Conservation (phyloP, 768 basidiomycete species). For the Suillus hirtellus region DNA sequence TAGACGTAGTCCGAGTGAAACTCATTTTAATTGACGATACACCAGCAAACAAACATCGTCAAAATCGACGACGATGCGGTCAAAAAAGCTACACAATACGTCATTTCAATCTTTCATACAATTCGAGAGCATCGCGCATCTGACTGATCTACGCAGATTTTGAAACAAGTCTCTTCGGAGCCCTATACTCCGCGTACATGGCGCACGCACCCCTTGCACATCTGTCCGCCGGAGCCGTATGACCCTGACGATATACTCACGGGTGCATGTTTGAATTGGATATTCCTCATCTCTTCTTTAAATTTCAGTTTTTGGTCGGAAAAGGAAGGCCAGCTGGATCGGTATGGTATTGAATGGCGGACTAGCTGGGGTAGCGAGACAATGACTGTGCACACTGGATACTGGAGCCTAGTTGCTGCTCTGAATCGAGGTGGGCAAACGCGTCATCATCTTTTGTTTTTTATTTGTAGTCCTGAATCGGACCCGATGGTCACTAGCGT, state of each 20-base stretch:
- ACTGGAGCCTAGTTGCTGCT: slow-evolving; percentile 85
- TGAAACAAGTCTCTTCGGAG: slow-evolving; percentile 54
- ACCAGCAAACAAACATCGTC: slow-evolving; percentile 61
- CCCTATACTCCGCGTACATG: slow-evolving; percentile 80
- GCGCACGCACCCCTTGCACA: slow-evolving; percentile 67
- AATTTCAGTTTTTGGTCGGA: slow-evolving; percentile 94
- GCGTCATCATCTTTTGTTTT: neutral
- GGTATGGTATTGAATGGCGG: slow-evolving; percentile 82
- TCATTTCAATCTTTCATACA: slow-evolving; percentile 29
- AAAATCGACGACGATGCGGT: slow-evolving; percentile 62
- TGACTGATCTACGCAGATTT: slow-evolving; percentile 50
- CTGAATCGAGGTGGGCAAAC: slow-evolving; percentile 67
- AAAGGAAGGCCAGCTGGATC: slow-evolving; percentile 51
- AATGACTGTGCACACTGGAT: slow-evolving; percentile 70
- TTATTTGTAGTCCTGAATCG: neutral
- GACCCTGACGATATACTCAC: slow-evolving; percentile 52
- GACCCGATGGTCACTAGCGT: slow-evolving; percentile 43
- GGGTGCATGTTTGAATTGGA: slow-evolving; percentile 71
- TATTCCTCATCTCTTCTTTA: slow-evolving; percentile 82
- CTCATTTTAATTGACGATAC: neutral
- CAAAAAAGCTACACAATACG: slow-evolving; percentile 64
- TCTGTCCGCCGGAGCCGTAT: slow-evolving; percentile 69
- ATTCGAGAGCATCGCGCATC: slow-evolving; percentile 9
- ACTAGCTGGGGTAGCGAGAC: slow-evolving; percentile 58
- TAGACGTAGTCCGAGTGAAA: neutral